phyloP scores from a whole-genome alignment of 768 basidiomycete genomes.

The Infundibulicybe gibba region DNA sequence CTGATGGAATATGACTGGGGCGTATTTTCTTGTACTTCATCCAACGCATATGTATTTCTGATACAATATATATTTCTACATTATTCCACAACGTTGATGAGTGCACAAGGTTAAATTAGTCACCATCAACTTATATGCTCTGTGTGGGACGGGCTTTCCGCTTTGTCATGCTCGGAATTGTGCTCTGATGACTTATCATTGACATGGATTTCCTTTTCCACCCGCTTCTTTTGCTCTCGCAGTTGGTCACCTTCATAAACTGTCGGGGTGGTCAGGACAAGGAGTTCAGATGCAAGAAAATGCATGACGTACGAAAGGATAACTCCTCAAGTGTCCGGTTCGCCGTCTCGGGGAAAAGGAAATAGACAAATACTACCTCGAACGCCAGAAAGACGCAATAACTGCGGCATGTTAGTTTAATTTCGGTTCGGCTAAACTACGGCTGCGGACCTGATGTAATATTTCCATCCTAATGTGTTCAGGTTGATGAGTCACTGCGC shows the following conservation, averaged over 20 bases:
- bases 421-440: not conserved
- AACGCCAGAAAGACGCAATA: slow-evolving; percentile 51
- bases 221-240: slow-evolving; percentile 35
- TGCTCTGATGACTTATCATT: slow-evolving; percentile 9
- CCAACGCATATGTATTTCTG: too few relatives aligned
- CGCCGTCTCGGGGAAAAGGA: slow-evolving; percentile 61
- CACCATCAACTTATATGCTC: too few relatives aligned
- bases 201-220: slow-evolving; percentile 32
- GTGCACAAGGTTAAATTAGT: too few relatives aligned
- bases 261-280: slow-evolving; percentile 9
- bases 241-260: slow-evolving; percentile 43
- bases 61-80: too few relatives aligned
- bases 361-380: slow-evolving; percentile 53
- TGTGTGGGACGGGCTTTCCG: too few relatives aligned
- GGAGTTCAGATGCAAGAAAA: not conserved
- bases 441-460: slow-evolving; percentile 41
- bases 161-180: too few relatives aligned
- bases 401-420: slow-evolving; percentile 9
- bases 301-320: slow-evolving; percentile 43
- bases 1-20: not conserved
- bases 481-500: not conserved
- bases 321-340: slow-evolving; percentile 54
- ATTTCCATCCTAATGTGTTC: slow-evolving; percentile 43
- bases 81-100: too few relatives aligned
- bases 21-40: too few relatives aligned